Base-by-base conservation (phyloP, 2,329 filamentous ascomycete species). In the Gyromitra esculenta region DNA sequence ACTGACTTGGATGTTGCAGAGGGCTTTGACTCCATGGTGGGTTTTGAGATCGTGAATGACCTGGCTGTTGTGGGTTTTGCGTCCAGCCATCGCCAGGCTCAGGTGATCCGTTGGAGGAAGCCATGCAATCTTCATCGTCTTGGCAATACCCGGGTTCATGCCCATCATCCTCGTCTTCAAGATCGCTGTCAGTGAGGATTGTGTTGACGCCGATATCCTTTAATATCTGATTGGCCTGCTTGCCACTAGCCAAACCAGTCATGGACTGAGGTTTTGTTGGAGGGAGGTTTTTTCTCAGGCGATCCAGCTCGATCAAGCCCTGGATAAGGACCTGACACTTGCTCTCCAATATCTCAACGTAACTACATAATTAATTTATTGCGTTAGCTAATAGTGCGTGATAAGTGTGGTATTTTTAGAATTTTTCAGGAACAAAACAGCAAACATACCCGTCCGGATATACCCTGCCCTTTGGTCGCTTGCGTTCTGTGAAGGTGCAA, bases 401-500 rank as follows among this genome's bases (percentile, higher is more conserved):
- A 50, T 52, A 31, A 31, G 25, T 25, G 25, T 9, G 54, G 41
- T 64, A 65, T 74, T 54, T 60, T 50, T 35, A 48, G 37, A 39
- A 18, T n/a, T 63, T 63, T 18, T 21, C 11, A 9, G 43, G n/a
- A 56, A 35, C 7, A 31, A 35, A 52, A 11, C 37, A 45, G 15
- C 35, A 59, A 70, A 69, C 71, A 69, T 70, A 77, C 75, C 75
- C 75, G 39, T 74, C 72, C 31, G 75, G 75, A 41, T 73, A 70
- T 43, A 74, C 62, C 52, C 72, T 77, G 45, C 72, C 71, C 41
- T 69, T 77, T 62, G 75, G 75, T 25, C 75, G 59, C 66, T 78
- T 79, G 43, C 78, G 78, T 25, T 79, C 78, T 31, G 76, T 79
- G 52, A 78, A 79, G 43, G 77, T 79, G 45, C 78, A 79, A 68